Evolutionary conservation across 306 rosid species (phyloP), one percentile per base, ranked within the genome.

Genomic region (Vigna mungo): DNA sequence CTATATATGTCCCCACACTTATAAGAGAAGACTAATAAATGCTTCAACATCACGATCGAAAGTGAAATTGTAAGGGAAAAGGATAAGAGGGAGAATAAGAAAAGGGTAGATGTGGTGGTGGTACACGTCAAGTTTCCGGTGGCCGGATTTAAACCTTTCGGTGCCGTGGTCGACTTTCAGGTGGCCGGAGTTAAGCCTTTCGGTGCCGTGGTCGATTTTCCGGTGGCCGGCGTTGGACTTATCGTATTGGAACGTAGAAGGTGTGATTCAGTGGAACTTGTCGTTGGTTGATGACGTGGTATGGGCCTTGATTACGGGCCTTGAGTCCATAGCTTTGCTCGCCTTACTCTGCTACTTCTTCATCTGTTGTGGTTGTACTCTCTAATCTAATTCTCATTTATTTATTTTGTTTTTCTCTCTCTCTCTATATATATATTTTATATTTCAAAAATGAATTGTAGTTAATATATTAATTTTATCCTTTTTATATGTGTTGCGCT

Each of bases 321-420:
- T 85, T 0, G 89, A 85, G 43, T 79, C 89, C 65, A 0, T 85
- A 0, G 82, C 75, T 18, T 79, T 85, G 41, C 3, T 71, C 39
- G 2, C 89, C 60, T 34, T 85, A 78, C 82, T 85, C 4, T 82
- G 86, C 77, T 85, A 4, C 79, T 85, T 79, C 78, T 85, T 82
- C 71, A 18, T 85, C n/a, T 85, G 81, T 9, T 85, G 89, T 66
- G 89, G 89, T 5, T 85, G 89, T 76, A 82, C 82, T 79, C 84
- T 85, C 75, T 85, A 44, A 75, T 85, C 75, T 85, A 36, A 71
- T 25, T 48, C 60, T 72, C 15, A 0, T 23, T 4, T 2, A 1
- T 3, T 4, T 44, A 2, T 44, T 44, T 44, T 41, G 3, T 41
- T 37, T 64, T 3, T 51, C 7, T 20, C 2, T 18, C n/a, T n/a